Percentiles rank a stretch among this genome's conserved stretches.
Conservation (phyloP, 2,329 filamentous ascomycete genomes). For the Colletotrichum orchidophilum region DNA sequence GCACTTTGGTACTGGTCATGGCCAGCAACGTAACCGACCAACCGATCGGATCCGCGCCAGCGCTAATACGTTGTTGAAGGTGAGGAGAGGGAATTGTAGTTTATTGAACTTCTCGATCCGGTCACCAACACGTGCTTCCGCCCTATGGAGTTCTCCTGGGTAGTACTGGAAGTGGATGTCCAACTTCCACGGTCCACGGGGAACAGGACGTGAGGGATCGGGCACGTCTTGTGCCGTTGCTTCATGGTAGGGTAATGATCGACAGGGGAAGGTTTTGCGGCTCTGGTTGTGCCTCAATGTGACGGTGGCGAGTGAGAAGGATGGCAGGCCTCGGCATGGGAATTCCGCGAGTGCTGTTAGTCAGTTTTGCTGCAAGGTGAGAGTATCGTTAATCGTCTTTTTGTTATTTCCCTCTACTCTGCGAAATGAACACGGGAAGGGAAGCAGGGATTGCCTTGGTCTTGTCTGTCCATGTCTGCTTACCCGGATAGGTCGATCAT, state of each 20-base stretch:
- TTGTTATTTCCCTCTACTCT: not conserved
- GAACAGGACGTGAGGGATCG: not conserved
- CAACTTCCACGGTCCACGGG: not conserved
- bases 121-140: slow-evolving; percentile 17
- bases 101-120: not conserved
- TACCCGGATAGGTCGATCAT: not conserved
- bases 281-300: not conserved
- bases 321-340: not conserved
- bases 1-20: not conserved
- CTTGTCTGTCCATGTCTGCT: not conserved
- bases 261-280: slow-evolving; percentile 2
- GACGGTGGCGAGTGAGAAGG: not conserved
- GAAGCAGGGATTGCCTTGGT: not conserved
- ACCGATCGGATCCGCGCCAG: not conserved
- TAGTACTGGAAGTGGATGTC: not conserved
- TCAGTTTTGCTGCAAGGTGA: not conserved
- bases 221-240: slow-evolving; percentile 2
- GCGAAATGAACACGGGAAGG: not conserved
- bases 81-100: not conserved
- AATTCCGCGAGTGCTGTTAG: not conserved
- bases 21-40: not conserved
- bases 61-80: not conserved
- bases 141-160: not conserved
- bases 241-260: slow-evolving; percentile 15
- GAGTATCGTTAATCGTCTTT: not conserved